Evolutionary conservation across 2,329 filamentous ascomycete genomes (phyloP), one percentile per base, ranked within the genome.

Genomic region (Sordariomycetes sp.): DNA sequence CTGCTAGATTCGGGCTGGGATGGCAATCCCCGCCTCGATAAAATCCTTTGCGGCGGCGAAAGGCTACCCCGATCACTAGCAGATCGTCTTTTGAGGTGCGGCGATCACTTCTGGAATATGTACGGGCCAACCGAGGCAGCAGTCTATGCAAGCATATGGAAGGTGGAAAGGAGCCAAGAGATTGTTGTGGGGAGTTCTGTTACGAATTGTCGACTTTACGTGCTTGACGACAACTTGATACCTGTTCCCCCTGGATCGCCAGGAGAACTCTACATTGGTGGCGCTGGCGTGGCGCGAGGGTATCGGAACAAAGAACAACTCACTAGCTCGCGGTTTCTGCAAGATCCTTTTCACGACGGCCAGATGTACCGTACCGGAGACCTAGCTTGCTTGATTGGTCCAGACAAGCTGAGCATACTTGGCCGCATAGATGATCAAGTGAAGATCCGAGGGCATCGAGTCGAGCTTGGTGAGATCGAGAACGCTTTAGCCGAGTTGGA

Each of bases 191-290:
- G 46, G 2, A 26, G 15, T 9, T 19, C 42, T 1, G 28, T 46
- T n/a, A 37, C 38, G 5, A 56, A 56, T 38, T 42, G 50, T 1
- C 47, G 55, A 1, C 40, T 62, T 38, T 66, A 65, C 37, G 51
- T 70, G 2, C 47, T 68, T 3, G 57, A 64, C 36, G 34, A 43
- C 5, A 30, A 48, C 2, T 38, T 47, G 28, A 38, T 54, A 14
- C 50, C 57, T 1, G 49, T 63, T 5, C 59, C 66, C 1, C 32
- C 51, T 6, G 65, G 66, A 1, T 38, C 55, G 14, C 16, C 39
- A 9, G 54, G 54, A 6, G 53, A 58, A 41, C 40, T 58, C 24
- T 56, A 45, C 27, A 47, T 57, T 21, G 53, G 51, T 21, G 54
- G 53, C 2, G 43, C 41, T 4, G 47, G 53, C 5, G 41, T 55